Evolutionary conservation across 176 grass and related monocot genomes (phyloP).

Genomic region (Poa pratensis): DNA sequence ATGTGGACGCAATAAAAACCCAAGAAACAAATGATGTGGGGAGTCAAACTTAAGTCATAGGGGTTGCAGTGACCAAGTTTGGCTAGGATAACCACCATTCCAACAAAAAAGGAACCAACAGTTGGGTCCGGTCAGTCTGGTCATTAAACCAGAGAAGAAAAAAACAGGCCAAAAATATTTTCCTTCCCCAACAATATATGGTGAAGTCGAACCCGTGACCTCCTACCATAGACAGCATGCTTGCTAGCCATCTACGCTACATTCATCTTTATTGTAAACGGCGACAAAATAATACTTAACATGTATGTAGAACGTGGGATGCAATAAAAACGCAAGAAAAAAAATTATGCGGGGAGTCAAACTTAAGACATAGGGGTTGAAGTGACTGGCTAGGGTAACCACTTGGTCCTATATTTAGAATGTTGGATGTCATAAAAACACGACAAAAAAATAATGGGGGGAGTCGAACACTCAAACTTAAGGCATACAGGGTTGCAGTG

Average conservation of each 20-base stretch:
- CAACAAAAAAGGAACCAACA: not conserved
- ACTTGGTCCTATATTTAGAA: not conserved
- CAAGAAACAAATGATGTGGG: slow-evolving; percentile 1
- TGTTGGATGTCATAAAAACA: not conserved
- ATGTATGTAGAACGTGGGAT: not conserved
- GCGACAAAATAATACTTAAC: not conserved
- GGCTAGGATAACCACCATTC: not conserved
- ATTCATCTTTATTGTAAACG: not conserved
- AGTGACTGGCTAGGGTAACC: not conserved
- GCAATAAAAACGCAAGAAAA: slow-evolving; percentile 12
- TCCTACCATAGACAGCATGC: not conserved
- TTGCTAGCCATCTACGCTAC: not conserved
- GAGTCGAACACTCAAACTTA: not conserved
- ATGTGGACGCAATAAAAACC: not conserved
- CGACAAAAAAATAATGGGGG: not conserved
- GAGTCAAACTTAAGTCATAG: not conserved
- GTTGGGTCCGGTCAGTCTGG: not conserved
- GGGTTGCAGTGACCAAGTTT: not conserved
- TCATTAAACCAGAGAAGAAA: not conserved
- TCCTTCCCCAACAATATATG: not conserved
- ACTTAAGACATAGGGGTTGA: not conserved
- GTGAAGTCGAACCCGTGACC: not conserved
- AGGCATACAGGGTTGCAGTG: not conserved
- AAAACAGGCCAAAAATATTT: not conserved
- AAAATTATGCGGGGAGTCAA: not conserved